Evolutionary conservation across 2,329 filamentous ascomycete species (phyloP).

Genomic region (Venturia oleaginea): DNA sequence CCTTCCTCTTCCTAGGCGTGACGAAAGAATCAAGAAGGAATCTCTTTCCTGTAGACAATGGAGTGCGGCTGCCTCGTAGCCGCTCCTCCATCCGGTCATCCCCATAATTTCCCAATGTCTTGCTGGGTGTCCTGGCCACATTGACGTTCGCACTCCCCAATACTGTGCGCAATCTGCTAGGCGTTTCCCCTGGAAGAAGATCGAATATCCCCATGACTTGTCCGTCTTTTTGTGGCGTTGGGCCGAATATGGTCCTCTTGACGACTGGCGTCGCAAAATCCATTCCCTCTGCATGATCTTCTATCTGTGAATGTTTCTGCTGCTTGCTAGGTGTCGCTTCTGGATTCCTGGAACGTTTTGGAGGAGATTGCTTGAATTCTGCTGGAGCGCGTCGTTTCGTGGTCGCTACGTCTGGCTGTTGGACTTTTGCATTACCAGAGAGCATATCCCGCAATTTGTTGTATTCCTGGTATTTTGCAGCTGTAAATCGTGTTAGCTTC

Average conservation of each 20-base stretch:
- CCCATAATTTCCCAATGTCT: constrained; percentile 17
- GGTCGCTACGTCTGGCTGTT: neutral
- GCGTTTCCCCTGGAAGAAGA: constrained; percentile 48
- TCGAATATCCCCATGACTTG: constrained; percentile 72
- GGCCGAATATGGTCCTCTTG: constrained; percentile 53
- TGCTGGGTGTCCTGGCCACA: constrained; percentile 32
- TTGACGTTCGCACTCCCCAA: constrained; percentile 25
- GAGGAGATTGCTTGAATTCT: constrained; percentile 22
- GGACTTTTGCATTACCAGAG: constrained; percentile 3
- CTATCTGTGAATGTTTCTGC: neutral
- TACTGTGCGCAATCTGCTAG: constrained; percentile 27
- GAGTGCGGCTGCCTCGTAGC: constrained; percentile 31
- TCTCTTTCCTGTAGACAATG: constrained; percentile 49
- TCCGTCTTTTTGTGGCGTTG: constrained; percentile 72
- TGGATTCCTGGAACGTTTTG: constrained; percentile 18
- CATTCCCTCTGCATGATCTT: constrained; percentile 43
- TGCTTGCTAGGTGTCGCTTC: constrained; percentile 27
- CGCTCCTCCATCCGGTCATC: constrained; percentile 23
- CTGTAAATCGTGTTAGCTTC: constrained; percentile 32
- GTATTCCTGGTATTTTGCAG: constrained; percentile 69
- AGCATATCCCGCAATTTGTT: constrained; percentile 46
- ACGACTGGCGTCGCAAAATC: constrained; percentile 35
- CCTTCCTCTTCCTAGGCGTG: constrained; percentile 48
- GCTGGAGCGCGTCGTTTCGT: constrained; percentile 2
- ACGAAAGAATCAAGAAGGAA: constrained; percentile 54